Conservation (phyloP, 2,329 filamentous ascomycete species). For the Cladophialophora chaetospira region DNA sequence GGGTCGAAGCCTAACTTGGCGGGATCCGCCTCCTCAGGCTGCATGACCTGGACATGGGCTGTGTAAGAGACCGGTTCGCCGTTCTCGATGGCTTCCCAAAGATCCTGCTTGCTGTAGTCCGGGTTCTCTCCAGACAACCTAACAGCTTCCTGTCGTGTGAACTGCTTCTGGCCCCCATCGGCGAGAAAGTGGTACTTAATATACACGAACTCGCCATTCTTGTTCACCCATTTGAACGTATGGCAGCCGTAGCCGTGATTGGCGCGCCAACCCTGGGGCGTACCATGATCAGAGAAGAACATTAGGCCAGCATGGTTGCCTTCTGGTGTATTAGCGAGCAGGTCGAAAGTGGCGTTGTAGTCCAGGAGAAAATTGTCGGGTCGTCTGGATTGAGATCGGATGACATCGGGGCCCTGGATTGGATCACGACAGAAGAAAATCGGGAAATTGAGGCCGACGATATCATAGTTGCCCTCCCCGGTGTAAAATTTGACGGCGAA, state of each 20-base stretch:
- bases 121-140: conserved; percentile 67
- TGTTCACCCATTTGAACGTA: conserved; percentile 70
- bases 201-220: conserved; percentile 68
- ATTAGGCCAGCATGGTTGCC: conserved; percentile 55
- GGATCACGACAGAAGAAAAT: conserved; percentile 77
- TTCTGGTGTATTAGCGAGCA: conserved; percentile 53
- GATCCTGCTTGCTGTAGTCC: conserved; percentile 69
- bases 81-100: conserved; percentile 69
- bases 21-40: conserved; percentile 62
- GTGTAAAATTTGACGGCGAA: conserved; percentile 80
- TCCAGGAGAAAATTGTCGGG: conserved; percentile 67
- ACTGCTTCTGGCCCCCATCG: conserved; percentile 71
- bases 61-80: conserved; percentile 72
- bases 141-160: conserved; percentile 77
- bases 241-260: conserved; percentile 87
- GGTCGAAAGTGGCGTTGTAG: conserved; percentile 52
- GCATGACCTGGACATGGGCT: conserved; percentile 68
- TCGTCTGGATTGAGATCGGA: conserved; percentile 66
- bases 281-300: conserved; percentile 72
- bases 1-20: conserved; percentile 70
- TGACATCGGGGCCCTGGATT: conserved; percentile 53
- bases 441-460: conserved; percentile 68
- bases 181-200: conserved; percentile 79
- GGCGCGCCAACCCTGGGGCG: conserved; percentile 75
- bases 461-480: conserved; percentile 74